A percentile compares a stretch with the other conserved stretches of the same genome.
phyloP scores from a whole-genome alignment of 2,329 filamentous ascomycete species.

The Tolypocladium album region DNA sequence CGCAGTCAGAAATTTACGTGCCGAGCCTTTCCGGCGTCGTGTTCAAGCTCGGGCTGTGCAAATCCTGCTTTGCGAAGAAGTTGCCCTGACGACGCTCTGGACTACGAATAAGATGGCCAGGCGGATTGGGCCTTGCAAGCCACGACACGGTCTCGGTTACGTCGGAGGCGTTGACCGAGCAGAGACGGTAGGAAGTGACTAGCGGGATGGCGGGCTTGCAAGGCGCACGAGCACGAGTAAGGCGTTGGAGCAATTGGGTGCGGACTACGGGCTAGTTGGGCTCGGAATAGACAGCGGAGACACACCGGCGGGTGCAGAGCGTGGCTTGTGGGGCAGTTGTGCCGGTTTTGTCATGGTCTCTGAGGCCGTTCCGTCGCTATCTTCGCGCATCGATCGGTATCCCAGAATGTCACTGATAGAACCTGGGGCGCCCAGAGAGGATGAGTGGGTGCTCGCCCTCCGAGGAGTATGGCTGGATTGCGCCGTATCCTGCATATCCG shows the following conservation, averaged over 20 bases:
- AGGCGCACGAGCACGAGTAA: not conserved
- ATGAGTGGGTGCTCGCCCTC: not conserved
- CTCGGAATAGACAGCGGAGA: not conserved
- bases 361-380: not conserved
- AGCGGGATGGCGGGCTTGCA: too few species aligned
- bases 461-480: not conserved
- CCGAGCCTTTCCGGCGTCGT: not conserved
- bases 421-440: not conserved
- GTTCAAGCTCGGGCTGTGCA: not conserved
- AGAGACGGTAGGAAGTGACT: not conserved
- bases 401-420: not conserved
- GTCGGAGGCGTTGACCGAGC: not conserved
- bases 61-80: not conserved
- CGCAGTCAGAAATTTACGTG: not conserved
- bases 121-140: not conserved
- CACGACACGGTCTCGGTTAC: not conserved
- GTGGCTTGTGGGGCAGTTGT: not conserved
- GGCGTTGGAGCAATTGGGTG: not conserved
- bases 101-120: not conserved
- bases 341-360: not conserved
- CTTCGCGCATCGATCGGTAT: not conserved
- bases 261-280: too few species aligned
- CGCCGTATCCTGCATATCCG: not conserved
- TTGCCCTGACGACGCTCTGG: not conserved
- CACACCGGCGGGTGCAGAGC: not conserved